Evolutionary conservation across 2,329 filamentous ascomycete genomes (phyloP), one percentile per base, ranked within the genome.

Genomic region (Mycosphaerella sp.): DNA sequence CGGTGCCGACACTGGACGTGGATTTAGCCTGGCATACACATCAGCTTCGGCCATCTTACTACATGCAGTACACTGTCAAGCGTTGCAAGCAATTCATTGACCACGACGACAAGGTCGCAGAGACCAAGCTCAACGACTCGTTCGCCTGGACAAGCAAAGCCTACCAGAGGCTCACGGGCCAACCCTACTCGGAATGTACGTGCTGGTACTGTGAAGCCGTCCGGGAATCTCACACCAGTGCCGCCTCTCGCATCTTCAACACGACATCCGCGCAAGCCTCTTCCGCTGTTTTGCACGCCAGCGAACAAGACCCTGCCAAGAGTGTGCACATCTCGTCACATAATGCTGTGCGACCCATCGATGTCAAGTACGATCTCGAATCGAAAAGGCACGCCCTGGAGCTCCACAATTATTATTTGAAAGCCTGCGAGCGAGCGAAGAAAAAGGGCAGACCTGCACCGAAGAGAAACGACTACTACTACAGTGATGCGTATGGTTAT

Each of bases 201-300:
- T 91, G 87, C 69, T 91, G 87, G 86, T 89, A 91, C 68, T 95
- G 89, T 70, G 88, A 93, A 69, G 78, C 83, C 4, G 78, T 84
- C 50, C 81, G 85, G 34, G 74, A 80, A 42, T 72, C 78, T 2
- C 76, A 83, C 62, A 74, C 80, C 2, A 76, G 74, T 9, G 67
- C 72, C 1, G 59, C 79, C 2, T 73, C 72, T 3, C 72, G 71
- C 14, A 62, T 76, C 1, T 71, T 84, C 12, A 73, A 74, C 5
- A 62, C 74, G 6, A 77, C 74, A 1, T 54, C 48, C 4, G 55
- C 57, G 1, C 60, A 71, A 65, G 70, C 48, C 2, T 58, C 61
- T 2, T 58, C 61, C 14, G 53, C 61, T 4, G 43, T 75, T 1
- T 70, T 76, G 51, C 69, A 74, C 31, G 64, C 67, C 23, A 66